phyloP scores from a whole-genome alignment of 192 early-diverging fungal genomes.

The Rhizoclosmatium globosum region DNA sequence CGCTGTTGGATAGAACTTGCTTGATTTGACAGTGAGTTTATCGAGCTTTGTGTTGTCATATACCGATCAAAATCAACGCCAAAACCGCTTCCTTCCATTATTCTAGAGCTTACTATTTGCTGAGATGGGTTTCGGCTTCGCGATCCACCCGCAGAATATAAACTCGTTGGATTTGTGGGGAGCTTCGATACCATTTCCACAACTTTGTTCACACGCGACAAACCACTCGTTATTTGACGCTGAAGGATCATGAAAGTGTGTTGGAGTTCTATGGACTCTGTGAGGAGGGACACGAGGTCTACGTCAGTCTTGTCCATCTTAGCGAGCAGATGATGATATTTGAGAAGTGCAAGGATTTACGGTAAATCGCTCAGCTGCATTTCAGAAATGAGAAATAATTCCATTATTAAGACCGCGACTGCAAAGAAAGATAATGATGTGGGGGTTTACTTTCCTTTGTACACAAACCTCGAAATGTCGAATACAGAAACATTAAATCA shows the following conservation, averaged over 20 bases:
- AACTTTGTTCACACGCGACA: neutral
- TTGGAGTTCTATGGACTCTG: conserved; percentile 1
- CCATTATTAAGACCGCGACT: neutral
- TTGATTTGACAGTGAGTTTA: too few relatives aligned
- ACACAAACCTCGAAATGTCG: too few relatives aligned
- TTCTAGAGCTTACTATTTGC: too few relatives aligned
- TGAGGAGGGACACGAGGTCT: neutral
- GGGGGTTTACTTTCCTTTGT: too few relatives aligned
- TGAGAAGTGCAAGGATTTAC: too few relatives aligned
- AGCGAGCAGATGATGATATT: neutral
- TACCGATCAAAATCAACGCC: too few relatives aligned
- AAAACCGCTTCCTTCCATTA: too few relatives aligned
- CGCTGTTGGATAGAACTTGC: too few relatives aligned
- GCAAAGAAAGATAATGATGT: neutral
- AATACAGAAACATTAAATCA: too few relatives aligned
- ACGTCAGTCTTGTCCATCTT: neutral
- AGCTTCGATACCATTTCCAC: neutral
- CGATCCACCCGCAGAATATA: too few relatives aligned
- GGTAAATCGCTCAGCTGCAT: neutral
- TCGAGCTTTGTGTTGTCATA: too few relatives aligned
- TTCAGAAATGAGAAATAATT: neutral
- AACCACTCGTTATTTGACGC: neutral
- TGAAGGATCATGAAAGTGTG: neutral
- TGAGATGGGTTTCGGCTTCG: too few relatives aligned
- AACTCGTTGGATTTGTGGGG: neutral